These are phyloP conservation scores for Hymenoscyphus occultus DNA, from an alignment of 2,329 filamentous ascomycete genomes.

Conservation along the genomic window DNA sequence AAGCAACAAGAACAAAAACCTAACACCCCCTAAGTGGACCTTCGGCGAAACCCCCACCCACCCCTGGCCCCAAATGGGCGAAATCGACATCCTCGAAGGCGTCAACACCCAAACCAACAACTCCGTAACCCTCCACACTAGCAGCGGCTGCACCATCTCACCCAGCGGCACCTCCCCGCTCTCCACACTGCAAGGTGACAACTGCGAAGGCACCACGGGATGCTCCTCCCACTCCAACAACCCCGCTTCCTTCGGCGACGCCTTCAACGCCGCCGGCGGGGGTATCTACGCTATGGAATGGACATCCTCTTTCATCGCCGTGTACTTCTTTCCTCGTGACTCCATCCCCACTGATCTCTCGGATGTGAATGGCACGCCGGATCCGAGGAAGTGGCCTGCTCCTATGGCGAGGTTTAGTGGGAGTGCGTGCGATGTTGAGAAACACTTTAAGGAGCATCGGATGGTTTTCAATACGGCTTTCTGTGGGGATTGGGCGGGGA, in stretches of 20 bases:
- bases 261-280: slow-evolving; percentile 67
- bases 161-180: slow-evolving; percentile 48
- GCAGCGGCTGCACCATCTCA: slow-evolving; percentile 41
- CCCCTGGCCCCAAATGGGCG: slow-evolving; percentile 66
- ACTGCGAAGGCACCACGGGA: slow-evolving; percentile 58
- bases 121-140: slow-evolving; percentile 67
- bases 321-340: slow-evolving; percentile 77
- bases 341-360: slow-evolving; percentile 61
- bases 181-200: slow-evolving; percentile 43
- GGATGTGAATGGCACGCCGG: slow-evolving; percentile 49
- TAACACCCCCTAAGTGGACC: slow-evolving; percentile 21
- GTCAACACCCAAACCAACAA: slow-evolving; percentile 62
- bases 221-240: slow-evolving; percentile 55
- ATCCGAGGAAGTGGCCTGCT: slow-evolving; percentile 65
- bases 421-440: slow-evolving; percentile 67
- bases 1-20: not conserved
- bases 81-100: slow-evolving; percentile 80
- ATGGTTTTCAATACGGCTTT: slow-evolving; percentile 82
- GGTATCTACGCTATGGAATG: slow-evolving; percentile 76
- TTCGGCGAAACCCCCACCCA: slow-evolving; percentile 46
- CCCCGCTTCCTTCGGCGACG: slow-evolving; percentile 58
- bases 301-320: slow-evolving; percentile 66
- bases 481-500: slow-evolving; percentile 81
- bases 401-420: slow-evolving; percentile 69
- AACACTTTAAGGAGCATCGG: slow-evolving; percentile 67